These are phyloP conservation scores for Poteriospumella lacustris DNA, from an alignment of 108 stramenopile species.

Conservation along the genomic window DNA sequence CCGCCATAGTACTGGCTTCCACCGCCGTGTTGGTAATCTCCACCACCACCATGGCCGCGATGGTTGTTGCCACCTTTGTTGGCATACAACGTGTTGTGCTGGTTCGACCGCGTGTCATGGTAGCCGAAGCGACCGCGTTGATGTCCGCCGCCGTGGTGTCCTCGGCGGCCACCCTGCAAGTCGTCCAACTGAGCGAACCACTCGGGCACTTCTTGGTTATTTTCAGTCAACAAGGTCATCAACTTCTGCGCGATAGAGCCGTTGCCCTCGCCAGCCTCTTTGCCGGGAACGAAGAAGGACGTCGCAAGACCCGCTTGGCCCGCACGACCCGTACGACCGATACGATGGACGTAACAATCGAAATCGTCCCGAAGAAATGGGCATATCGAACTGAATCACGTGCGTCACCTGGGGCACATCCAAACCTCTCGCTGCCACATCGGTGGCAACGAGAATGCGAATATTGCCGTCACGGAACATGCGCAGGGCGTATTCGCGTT, in stretches of 20 bases:
- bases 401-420: conserved; percentile 70
- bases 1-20: too few species aligned
- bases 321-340: conserved; percentile 73
- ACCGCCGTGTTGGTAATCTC: too few species aligned
- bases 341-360: conserved; percentile 78
- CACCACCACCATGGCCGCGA: too few species aligned
- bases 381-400: conserved; percentile 78
- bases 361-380: conserved; percentile 50
- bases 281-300: conserved; percentile 48
- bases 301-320: conserved; percentile 57
- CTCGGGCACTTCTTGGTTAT: conserved; percentile 17
- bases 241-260: background rate
- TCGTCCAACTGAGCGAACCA: background rate
- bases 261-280: conserved; percentile 1
- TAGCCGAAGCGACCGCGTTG: background rate
- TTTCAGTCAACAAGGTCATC: background rate
- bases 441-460: conserved; percentile 72
- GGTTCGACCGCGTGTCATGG: background rate
- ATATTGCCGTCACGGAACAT: conserved; percentile 11
- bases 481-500: conserved; percentile 25
- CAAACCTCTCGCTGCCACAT: conserved; percentile 77
- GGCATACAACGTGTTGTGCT: background rate
- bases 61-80: too few species aligned
- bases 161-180: background rate
- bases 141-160: background rate